Percentiles rank a stretch among this genome's conserved stretches.
These are phyloP conservation scores for Coemansia sp. DNA, from an alignment of 192 early-diverging fungal genomes.

Conservation along the genomic window DNA sequence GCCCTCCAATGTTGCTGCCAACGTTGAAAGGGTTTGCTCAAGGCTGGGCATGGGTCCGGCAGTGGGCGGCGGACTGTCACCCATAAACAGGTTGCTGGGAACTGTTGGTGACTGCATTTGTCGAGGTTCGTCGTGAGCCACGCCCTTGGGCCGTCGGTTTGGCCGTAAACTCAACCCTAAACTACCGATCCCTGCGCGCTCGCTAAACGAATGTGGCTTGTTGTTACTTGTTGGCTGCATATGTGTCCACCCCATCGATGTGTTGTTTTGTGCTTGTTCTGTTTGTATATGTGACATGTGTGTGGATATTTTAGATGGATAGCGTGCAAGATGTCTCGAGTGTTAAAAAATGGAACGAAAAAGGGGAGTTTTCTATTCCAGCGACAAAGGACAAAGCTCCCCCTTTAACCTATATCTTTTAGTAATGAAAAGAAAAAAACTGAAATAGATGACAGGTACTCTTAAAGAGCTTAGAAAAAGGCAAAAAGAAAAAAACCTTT, in stretches of 20 bases:
- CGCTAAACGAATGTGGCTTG: constrained; percentile 5
- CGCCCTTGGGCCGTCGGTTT: constrained; percentile 7
- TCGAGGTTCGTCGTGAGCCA: constrained; percentile 6
- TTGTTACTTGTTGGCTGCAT: constrained; percentile 1
- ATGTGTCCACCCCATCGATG: constrained; percentile 20
- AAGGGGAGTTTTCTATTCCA: too few relatives aligned
- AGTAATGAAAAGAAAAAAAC: too few relatives aligned
- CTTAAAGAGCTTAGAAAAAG: too few relatives aligned
- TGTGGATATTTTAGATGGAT: background rate
- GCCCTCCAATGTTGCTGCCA: background rate
- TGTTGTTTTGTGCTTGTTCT: constrained; percentile 18
- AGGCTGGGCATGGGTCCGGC: constrained; percentile 5
- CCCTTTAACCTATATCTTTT: too few relatives aligned
- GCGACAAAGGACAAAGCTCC: too few relatives aligned
- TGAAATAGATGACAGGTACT: too few relatives aligned
- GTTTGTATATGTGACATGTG: constrained; percentile 35
- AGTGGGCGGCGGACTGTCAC: constrained; percentile 5
- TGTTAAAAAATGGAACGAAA: too few relatives aligned
- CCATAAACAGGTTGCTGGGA: constrained; percentile 24
- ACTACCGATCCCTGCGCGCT: constrained; percentile 9
- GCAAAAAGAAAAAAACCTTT: too few relatives aligned
- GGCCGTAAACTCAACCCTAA: constrained; percentile 16
- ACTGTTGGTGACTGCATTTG: constrained; percentile 43
- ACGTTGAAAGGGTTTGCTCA: constrained; percentile 6
- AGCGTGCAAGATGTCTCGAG: background rate